These are phyloP conservation scores for Vachellia collinsii DNA, from an alignment of 306 rosid species.

Conservation along the genomic window DNA sequence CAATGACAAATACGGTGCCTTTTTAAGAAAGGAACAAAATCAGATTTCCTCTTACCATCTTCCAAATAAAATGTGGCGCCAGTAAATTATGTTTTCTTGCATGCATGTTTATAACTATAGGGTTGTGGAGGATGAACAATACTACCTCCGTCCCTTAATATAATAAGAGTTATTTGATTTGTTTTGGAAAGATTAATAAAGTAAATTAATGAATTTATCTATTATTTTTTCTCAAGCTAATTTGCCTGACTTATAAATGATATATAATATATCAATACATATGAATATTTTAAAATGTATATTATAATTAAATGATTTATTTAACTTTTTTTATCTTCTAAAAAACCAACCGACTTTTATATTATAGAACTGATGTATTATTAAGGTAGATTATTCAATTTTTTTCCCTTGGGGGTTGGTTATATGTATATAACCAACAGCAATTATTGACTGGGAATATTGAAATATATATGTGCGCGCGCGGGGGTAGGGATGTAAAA, in stretches of 20 bases:
- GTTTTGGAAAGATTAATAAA: too few relatives aligned
- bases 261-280: too few relatives aligned
- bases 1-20: not conserved
- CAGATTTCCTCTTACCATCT: constrained; percentile 10
- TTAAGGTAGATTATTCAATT: not conserved
- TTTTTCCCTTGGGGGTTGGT: constrained; percentile 13
- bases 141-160: too few relatives aligned
- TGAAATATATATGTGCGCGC: not conserved
- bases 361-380: too few relatives aligned
- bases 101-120: not conserved
- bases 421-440: not conserved
- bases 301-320: too few relatives aligned
- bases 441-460: not conserved
- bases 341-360: too few relatives aligned
- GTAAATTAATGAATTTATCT: too few relatives aligned
- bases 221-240: too few relatives aligned
- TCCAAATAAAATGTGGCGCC: constrained; percentile 7
- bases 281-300: too few relatives aligned
- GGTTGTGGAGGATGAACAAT: constrained; percentile 18
- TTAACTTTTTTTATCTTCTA: too few relatives aligned
- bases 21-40: not conserved
- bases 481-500: not conserved
- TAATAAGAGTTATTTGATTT: too few relatives aligned
- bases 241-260: too few relatives aligned
- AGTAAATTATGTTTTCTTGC: constrained; percentile 5